Percentiles rank a stretch among this genome's conserved stretches.
Conservation (phyloP, 129 eudicot genomes). For the Oenanthe sinensis region DNA sequence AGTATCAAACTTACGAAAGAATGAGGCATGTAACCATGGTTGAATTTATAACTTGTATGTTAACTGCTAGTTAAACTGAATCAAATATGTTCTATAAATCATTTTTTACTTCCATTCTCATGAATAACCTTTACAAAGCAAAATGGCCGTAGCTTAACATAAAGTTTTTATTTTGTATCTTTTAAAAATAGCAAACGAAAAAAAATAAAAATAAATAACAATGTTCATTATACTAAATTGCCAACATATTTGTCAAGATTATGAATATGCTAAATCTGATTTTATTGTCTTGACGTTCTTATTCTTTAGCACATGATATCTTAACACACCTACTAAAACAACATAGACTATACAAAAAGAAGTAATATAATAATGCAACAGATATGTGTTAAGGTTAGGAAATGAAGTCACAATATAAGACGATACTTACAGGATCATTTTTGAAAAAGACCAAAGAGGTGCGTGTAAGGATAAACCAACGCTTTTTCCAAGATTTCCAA, state of each 20-base stretch:
- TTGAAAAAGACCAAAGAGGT: slow-evolving; percentile 95
- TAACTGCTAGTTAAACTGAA: neutral
- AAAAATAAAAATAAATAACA: neutral
- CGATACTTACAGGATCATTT: slow-evolving; percentile 79
- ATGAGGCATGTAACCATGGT: neutral
- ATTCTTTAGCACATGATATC: neutral
- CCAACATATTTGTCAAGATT: neutral
- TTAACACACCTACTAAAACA: neutral
- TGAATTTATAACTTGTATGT: neutral
- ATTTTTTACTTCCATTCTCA: neutral
- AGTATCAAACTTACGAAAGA: neutral
- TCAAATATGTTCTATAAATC: neutral
- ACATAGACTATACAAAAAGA: neutral
- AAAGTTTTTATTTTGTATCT: neutral
- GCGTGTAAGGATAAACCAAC: slow-evolving; percentile 98
- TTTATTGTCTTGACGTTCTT: neutral
- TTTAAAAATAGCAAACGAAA: neutral
- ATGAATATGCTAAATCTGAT: neutral
- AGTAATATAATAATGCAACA: neutral
- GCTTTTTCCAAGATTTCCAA: slow-evolving; percentile 99
- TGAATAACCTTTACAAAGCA: neutral
- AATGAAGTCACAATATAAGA: slow-evolving; percentile 8
- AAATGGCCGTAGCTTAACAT: neutral
- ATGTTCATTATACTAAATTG: neutral
- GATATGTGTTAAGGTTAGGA: neutral